phyloP scores from a whole-genome alignment of 371 early-diverging fungal genomes.

The Apophysomyces ossiformis region DNA sequence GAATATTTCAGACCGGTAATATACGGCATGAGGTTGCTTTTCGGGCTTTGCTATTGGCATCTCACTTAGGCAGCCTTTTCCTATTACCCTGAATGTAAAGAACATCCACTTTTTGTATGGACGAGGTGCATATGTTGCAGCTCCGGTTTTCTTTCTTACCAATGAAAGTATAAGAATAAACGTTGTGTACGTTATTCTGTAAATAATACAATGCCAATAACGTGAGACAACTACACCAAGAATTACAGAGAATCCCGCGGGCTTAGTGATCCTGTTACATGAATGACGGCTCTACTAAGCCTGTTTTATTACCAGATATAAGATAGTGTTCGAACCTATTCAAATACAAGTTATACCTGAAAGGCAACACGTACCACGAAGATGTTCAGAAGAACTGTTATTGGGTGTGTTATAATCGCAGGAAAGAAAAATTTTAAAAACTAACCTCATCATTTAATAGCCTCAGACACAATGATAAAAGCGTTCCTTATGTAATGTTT shows the following conservation, averaged over 20 bases:
- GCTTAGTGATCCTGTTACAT: neutral
- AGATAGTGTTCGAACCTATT: slow-evolving; percentile 2
- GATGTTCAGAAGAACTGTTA: neutral
- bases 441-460: neutral
- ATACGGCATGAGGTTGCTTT: too few species aligned
- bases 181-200: slow-evolving; percentile 7
- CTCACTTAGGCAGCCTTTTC: too few species aligned
- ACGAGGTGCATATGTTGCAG: neutral
- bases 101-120: neutral
- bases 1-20: neutral
- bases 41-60: too few species aligned
- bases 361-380: neutral
- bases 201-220: slow-evolving; percentile 10
- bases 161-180: neutral
- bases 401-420: neutral
- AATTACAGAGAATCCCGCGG: slow-evolving; percentile 9
- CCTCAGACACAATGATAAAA: slow-evolving; percentile 12
- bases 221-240: neutral
- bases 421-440: neutral
- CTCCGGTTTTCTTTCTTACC: neutral
- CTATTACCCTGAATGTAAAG: too few species aligned
- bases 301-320: slow-evolving; percentile 1
- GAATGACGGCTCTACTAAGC: neutral
- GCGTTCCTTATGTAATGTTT: slow-evolving; percentile 7
- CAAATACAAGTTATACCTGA: neutral